These are phyloP conservation scores for Neodidymelliopsis sp. DNA, from an alignment of 2,329 filamentous ascomycete genomes.

Conservation along the genomic window DNA sequence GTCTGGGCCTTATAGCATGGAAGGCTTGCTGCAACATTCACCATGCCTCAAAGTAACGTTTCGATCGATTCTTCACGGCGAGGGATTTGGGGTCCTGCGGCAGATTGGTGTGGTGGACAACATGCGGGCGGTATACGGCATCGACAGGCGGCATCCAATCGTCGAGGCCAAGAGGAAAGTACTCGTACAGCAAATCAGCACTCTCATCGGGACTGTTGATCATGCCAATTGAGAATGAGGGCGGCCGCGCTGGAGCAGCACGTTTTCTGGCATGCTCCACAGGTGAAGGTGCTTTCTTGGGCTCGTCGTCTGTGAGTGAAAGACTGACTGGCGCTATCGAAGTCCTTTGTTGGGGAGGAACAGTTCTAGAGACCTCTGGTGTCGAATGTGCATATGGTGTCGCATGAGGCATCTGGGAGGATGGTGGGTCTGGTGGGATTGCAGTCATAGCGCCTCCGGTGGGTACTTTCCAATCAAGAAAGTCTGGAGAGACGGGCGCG, in stretches of 20 bases:
- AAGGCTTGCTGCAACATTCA: too few species aligned
- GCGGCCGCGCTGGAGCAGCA: constrained; percentile 51
- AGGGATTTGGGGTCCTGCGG: constrained; percentile 57
- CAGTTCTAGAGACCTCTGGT: constrained; percentile 57
- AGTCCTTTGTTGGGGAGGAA: constrained; percentile 49
- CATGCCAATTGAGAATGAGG: constrained; percentile 56
- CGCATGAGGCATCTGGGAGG: constrained; percentile 42
- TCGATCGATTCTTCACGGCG: constrained; percentile 53
- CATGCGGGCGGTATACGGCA: constrained; percentile 88
- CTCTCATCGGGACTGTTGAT: constrained; percentile 74
- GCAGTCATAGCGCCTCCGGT: constrained; percentile 53
- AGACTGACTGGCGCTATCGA: constrained; percentile 61
- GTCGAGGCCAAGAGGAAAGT: constrained; percentile 89
- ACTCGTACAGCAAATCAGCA: constrained; percentile 88
- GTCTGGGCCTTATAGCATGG: too few species aligned
- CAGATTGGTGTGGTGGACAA: constrained; percentile 82
- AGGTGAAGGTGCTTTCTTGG: constrained; percentile 50
- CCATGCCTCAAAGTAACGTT: constrained; percentile 59
- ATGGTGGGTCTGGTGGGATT: constrained; percentile 50
- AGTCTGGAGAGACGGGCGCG: constrained; percentile 51
- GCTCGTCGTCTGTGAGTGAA: constrained; percentile 64
- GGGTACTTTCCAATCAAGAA: constrained; percentile 55
- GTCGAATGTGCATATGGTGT: constrained; percentile 61
- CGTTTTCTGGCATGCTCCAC: constrained; percentile 44
- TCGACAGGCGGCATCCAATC: constrained; percentile 94